phyloP scores from a whole-genome alignment of 495 filamentous ascomycete species.

The Aspergillus nanangensis region DNA sequence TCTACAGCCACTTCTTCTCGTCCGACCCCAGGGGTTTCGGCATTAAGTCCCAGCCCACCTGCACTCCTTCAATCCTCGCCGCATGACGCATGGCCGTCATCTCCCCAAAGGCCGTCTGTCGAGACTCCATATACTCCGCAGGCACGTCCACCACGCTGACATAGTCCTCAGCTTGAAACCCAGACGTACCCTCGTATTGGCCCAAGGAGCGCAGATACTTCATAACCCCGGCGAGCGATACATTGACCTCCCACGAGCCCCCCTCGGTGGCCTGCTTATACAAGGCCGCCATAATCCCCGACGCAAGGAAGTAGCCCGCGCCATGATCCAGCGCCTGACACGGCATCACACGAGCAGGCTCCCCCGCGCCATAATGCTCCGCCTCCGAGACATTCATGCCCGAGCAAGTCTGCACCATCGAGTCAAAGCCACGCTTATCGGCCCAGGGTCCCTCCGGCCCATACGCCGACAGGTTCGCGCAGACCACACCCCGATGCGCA shows the following conservation, averaged over 20 bases:
- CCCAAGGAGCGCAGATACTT: slow-evolving; percentile 24
- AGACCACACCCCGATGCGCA: slow-evolving; percentile 47
- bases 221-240: slow-evolving; percentile 32
- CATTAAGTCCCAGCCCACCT: slow-evolving; percentile 25
- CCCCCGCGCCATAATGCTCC: slow-evolving; percentile 51
- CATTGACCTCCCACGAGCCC: slow-evolving; percentile 53
- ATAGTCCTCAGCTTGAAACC: slow-evolving; percentile 15
- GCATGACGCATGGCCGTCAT: slow-evolving; percentile 19
- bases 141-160: slow-evolving; percentile 11
- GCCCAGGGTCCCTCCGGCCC: slow-evolving; percentile 31
- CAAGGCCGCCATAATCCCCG: slow-evolving; percentile 51
- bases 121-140: slow-evolving; percentile 14
- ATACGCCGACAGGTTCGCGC: slow-evolving; percentile 60
- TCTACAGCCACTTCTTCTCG: slow-evolving; percentile 16
- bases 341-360: slow-evolving; percentile 59
- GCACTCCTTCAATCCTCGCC: slow-evolving; percentile 17
- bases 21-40: slow-evolving; percentile 19
- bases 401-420: slow-evolving; percentile 43
- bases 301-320: slow-evolving; percentile 52
- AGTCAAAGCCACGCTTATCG: slow-evolving; percentile 35
- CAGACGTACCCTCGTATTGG: slow-evolving; percentile 11
- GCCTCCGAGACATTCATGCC: slow-evolving; percentile 47
- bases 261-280: slow-evolving; percentile 49
- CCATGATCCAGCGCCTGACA: slow-evolving; percentile 55
- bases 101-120: slow-evolving; percentile 17